Evolutionary conservation across 352 stramenopile species (phyloP).

Genomic region (Phytophthora pluvialis): DNA sequence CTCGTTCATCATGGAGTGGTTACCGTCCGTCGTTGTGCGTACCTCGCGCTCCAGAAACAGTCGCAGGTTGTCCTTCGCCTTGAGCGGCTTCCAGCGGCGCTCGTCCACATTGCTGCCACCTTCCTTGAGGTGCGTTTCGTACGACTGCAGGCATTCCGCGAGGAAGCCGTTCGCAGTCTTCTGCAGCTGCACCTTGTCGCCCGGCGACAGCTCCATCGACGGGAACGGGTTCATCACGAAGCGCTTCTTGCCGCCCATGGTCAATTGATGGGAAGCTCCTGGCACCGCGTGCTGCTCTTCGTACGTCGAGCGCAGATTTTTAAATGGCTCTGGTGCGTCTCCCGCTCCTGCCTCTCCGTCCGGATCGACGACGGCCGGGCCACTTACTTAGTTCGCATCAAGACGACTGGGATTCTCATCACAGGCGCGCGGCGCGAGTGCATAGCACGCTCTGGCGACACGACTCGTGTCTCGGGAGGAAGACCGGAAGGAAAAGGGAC

Average conservation of each 20-base stretch:
- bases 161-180: constrained; percentile 39
- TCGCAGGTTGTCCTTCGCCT: constrained; percentile 38
- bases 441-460: constrained; percentile 33
- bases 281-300: constrained; percentile 8
- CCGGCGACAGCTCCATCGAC: constrained; percentile 39
- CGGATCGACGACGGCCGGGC: constrained; percentile 25
- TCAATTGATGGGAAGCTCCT: constrained; percentile 10
- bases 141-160: constrained; percentile 30
- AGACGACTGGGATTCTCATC: constrained; percentile 38
- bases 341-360: constrained; percentile 20
- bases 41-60: constrained; percentile 43
- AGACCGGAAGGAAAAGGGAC: constrained; percentile 30
- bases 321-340: constrained; percentile 27
- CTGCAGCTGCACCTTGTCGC: constrained; percentile 39
- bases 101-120: constrained; percentile 38
- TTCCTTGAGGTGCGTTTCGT: constrained; percentile 35
- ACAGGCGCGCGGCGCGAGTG: constrained; percentile 20
- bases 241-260: constrained; percentile 36
- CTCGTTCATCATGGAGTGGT: constrained; percentile 37
- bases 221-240: constrained; percentile 48
- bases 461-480: constrained; percentile 13
- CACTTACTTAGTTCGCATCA: constrained; percentile 34
- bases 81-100: constrained; percentile 52
- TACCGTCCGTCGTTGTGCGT: constrained; percentile 36
- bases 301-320: constrained; percentile 27